Evolutionary conservation across 768 basidiomycete genomes (phyloP), one percentile per base, ranked within the genome.

Genomic region (Hypholoma fasciculare): DNA sequence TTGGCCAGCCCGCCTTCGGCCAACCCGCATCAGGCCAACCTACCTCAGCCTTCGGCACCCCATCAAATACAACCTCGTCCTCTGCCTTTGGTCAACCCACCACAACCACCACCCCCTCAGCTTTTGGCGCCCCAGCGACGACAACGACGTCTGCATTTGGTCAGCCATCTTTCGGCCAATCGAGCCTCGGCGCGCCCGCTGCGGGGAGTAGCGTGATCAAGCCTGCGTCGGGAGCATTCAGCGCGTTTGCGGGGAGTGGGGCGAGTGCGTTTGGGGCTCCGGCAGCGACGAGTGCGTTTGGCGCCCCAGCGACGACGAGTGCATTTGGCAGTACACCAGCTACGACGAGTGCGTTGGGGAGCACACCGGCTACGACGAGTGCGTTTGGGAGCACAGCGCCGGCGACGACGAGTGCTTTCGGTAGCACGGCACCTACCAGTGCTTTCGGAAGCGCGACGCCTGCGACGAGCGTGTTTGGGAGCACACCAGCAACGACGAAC

Each of bases 161-260:
- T 7, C 59, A 60, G 30, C 49, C 59, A 0, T 52, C 71, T 6
- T 73, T 73, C 50, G 65, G 69, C 4, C 69, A 71, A 51, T 40
- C 75, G 13, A 48, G 17, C 26, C 8, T 30, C 16, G 16, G 7
- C 74, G 73, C 61, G 58, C 34, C 64, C 44, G 55, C 70, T 47
- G 1, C 61, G 69, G 67, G 70, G 75, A 4, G 72, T 73, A 3
- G 56, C 17, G 16, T 84, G 20, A 78, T 84, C 56, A 81, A 80
- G 59, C 79, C 83, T 4, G 74, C 79, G 4, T 71, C 78, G 5
- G 83, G 83, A 2, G 82, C 81, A 1, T 87, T 87, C 55, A 70
- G 76, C 43, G 77, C 78, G 0, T 76, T 76, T 53, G 69, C 73
- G 7, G 67, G 65, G 39, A 60, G 69, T 9, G 68, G 72, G 13